Evolutionary conservation across 345 rosid genomes (phyloP).

Genomic region (Bruguiera gymnorhiza): DNA sequence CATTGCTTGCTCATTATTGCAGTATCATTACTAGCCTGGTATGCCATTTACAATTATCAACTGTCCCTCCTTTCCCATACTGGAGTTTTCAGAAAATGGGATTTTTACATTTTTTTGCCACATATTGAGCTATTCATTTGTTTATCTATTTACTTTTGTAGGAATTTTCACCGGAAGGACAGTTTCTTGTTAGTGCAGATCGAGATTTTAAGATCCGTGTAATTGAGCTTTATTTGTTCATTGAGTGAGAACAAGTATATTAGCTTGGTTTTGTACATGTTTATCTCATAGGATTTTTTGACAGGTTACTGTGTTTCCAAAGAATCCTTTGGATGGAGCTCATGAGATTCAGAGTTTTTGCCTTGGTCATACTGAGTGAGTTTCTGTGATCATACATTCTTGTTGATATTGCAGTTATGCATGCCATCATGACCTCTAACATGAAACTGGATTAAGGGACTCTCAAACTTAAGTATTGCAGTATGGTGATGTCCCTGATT

Average conservation of each 20-base stretch:
- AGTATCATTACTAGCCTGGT: conserved; percentile 93
- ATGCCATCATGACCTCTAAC: neutral
- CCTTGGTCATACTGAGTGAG: conserved; percentile 92
- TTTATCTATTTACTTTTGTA: conserved; percentile 27
- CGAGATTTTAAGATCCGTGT: conserved; percentile 94
- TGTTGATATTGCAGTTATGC: neutral
- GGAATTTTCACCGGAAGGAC: conserved; percentile 91
- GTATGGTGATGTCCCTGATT: neutral
- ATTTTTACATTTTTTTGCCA: neutral
- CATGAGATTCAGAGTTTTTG: conserved; percentile 94
- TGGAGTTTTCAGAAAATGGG: neutral
- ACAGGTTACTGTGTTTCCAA: conserved; percentile 80
- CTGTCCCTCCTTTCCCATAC: neutral
- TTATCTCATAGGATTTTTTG: conserved; percentile 17
- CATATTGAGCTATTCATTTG: neutral
- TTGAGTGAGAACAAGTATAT: conserved; percentile 13
- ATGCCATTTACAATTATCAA: conserved; percentile 11
- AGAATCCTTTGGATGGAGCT: conserved; percentile 80
- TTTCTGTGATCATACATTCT: conserved; percentile 19
- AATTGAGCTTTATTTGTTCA: conserved; percentile 23
- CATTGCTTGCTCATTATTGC: conserved; percentile 86
- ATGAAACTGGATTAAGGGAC: neutral
- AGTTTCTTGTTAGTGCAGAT: conserved; percentile 71
- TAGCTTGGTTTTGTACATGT: conserved; percentile 1
- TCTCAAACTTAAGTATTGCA: neutral